phyloP scores from a whole-genome alignment of 2,329 filamentous ascomycete genomes.

The Penicillium sp. region DNA sequence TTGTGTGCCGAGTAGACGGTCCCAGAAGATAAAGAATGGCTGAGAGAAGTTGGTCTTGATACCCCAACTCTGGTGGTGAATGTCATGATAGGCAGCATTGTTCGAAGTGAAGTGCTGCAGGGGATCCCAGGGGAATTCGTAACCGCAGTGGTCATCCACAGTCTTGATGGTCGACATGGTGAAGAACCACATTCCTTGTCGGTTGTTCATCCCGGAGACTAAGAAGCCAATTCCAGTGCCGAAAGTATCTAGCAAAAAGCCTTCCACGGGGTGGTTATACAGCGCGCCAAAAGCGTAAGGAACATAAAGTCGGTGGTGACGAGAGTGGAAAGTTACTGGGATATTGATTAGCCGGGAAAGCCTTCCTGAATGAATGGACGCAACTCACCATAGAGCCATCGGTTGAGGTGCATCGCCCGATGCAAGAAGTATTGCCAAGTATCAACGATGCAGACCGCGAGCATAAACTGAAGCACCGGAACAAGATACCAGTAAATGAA shows the following conservation, averaged over 20 bases:
- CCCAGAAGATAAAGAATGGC: conserved; percentile 87
- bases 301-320: conserved; percentile 95
- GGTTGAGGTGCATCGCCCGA: conserved; percentile 95
- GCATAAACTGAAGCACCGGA: conserved; percentile 73
- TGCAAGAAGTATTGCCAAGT: conserved; percentile 99
- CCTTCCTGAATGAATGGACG: background rate
- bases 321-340: conserved; percentile 82
- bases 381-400: conserved; percentile 87
- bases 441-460: conserved; percentile 78
- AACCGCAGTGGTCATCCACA: conserved; percentile 96
- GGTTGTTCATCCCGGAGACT: conserved; percentile 74
- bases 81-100: conserved; percentile 95
- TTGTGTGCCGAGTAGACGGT: conserved; percentile 75
- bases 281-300: conserved; percentile 96
- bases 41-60: conserved; percentile 70
- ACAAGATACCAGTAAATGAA: conserved; percentile 77
- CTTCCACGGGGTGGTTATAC: conserved; percentile 95
- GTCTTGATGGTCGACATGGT: conserved; percentile 90
- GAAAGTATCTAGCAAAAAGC: conserved; percentile 87
- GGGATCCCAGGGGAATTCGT: conserved; percentile 92
- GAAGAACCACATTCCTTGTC: conserved; percentile 89
- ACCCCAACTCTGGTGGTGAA: conserved; percentile 98
- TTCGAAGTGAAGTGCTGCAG: conserved; percentile 90
- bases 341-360: conserved; percentile 10
- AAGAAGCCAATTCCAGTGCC: conserved; percentile 85